Percentiles rank a stretch among this genome's conserved stretches.
Evolutionary conservation across 345 rosid genomes (phyloP).

Genomic region (sweet orange (Citrus sinensis)): DVS_A1.0 CM039169.1:31922501-31923000

Average conservation of each 20-base stretch:
- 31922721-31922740: conserved; percentile 58
- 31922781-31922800: conserved; percentile 44
- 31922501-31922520: conserved; percentile 62
- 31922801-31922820: conserved; percentile 68
- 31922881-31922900: conserved; percentile 54
- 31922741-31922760: conserved; percentile 51
- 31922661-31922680: conserved; percentile 59
- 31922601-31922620: conserved; percentile 49
- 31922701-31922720: conserved; percentile 63
- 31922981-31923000: conserved; percentile 68
- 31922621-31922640: conserved; percentile 60
- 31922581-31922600: conserved; percentile 73
- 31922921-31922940: conserved; percentile 53
- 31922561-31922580: conserved; percentile 42
- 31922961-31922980: conserved; percentile 71
- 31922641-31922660: conserved; percentile 71
- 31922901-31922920: conserved; percentile 54
- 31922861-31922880: conserved; percentile 62
- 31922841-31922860: conserved; percentile 65
- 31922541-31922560: conserved; percentile 56
- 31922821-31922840: conserved; percentile 70
- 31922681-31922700: conserved; percentile 55
- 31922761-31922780: conserved; percentile 50
- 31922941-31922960: conserved; percentile 60
- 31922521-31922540: conserved; percentile 72